Base-by-base conservation (phyloP, 768 basidiomycete species). In the Paxillus involutus region DNA sequence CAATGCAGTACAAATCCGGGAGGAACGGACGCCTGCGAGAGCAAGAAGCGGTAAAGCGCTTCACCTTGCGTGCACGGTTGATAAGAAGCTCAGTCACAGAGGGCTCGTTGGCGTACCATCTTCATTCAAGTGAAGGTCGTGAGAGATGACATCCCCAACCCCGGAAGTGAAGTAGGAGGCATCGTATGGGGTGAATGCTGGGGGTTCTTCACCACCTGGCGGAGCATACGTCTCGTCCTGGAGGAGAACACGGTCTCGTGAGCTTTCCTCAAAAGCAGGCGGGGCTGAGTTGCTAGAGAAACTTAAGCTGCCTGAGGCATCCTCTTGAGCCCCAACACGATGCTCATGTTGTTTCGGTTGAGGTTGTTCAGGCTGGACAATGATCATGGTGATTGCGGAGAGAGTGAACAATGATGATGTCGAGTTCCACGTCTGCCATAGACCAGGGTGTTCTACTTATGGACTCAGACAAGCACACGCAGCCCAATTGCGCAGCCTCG, bases 31-130 rank as follows among this genome's bases (percentile, higher is more conserved):
- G 84, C 76, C 49, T 86, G 82, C 4, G 76, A 75, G 21, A 89
- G 78, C 16, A 92, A 71, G 68, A 89, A 92, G 52, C 87, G 81
- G 65, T 88, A 89, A 21, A 91, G 76, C 0, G 85, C 84, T 61
- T 87, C 86, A 43, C 86, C 86, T 86, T 50, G 11, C 53, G 49
- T 7, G 43, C 32, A 17, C 36, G 35, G 52, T 60, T 42, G 37
- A 19, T 17, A n/a, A 63, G 47, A 42, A 54, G 17, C 14, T 3
- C 21, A 21, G 42, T 33, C 0, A 47, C 1, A 6, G 30, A 26
- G 37, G 45, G 26, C 42, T 11, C 0, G 33, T 32, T 17, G 50
- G 64, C 73, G 32, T 50, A 75, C 86, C 86, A 59, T 89, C 86
- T 46, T 78, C 69, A 53, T 89, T 89, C 44, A 89, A 67, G 63